These are phyloP conservation scores for Penstemon davidsonii DNA, from an alignment of 257 asterid species.

Conservation along the genomic window DNA sequence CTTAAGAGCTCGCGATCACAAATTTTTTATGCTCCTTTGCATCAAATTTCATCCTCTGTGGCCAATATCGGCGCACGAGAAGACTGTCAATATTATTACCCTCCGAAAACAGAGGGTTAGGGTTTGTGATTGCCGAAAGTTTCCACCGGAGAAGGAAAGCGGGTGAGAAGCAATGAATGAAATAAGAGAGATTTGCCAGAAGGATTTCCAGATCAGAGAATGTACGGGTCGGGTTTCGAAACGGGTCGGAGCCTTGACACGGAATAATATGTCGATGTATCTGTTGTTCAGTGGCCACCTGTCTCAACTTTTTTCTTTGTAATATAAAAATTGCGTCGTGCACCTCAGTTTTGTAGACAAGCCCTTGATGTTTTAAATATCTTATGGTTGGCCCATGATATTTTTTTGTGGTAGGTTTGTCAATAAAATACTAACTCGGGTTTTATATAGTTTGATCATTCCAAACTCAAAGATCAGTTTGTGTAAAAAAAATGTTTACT, in stretches of 20 bases:
- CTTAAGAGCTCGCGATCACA: constrained; percentile 50
- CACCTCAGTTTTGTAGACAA: too few species aligned
- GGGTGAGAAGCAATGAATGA: constrained; percentile 28
- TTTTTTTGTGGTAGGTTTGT: too few species aligned
- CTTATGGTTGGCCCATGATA: too few species aligned
- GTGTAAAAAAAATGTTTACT: too few species aligned
- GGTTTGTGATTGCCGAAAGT: constrained; percentile 34
- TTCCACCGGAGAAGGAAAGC: constrained; percentile 31
- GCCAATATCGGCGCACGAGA: constrained; percentile 15
- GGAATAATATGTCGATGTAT: constrained; percentile 3
- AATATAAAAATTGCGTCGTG: too few species aligned
- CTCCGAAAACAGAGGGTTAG: constrained; percentile 19
- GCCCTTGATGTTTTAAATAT: too few species aligned
- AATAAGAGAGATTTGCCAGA: constrained; percentile 20
- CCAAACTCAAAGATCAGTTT: too few species aligned
- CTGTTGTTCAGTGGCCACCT: neutral
- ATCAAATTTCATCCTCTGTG: constrained; percentile 40
- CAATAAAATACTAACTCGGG: too few species aligned
- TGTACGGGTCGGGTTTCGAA: constrained; percentile 31
- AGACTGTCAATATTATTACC: constrained; percentile 8
- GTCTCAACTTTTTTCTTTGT: neutral
- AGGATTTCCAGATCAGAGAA: constrained; percentile 32
- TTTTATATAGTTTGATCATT: too few species aligned
- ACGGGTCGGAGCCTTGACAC: constrained; percentile 34
- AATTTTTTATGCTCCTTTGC: constrained; percentile 33